Evolutionary conservation across 2,329 filamentous ascomycete genomes (phyloP).

Genomic region (Colletotrichum sp.): DNA sequence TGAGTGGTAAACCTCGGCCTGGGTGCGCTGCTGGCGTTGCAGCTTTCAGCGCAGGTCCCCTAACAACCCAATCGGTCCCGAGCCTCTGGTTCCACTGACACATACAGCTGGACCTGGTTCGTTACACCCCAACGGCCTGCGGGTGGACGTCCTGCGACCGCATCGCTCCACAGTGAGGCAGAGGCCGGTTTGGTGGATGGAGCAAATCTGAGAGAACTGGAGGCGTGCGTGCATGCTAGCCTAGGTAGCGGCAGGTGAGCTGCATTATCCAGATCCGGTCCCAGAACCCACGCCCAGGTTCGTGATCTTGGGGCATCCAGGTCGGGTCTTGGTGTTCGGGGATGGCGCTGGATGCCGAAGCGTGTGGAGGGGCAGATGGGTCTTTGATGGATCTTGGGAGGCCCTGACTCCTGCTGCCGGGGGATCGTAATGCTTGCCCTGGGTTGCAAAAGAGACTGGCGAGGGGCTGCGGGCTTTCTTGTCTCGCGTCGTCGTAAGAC

Average conservation of each 20-base stretch:
- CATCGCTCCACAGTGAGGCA: neutral
- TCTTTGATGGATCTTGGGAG: neutral
- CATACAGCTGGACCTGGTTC: conserved; percentile 1
- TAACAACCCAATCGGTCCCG: conserved; percentile 13
- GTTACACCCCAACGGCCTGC: conserved; percentile 9
- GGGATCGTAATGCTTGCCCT: neutral
- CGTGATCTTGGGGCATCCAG: neutral
- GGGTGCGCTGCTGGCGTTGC: neutral
- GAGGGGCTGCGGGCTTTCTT: neutral
- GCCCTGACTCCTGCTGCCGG: neutral
- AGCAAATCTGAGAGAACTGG: neutral
- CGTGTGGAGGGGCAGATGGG: neutral
- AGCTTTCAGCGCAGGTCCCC: neutral
- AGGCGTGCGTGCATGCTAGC: neutral
- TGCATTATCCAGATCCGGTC: neutral
- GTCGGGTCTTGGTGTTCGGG: neutral
- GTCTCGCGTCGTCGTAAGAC: neutral
- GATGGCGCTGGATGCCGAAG: neutral
- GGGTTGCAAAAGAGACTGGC: neutral
- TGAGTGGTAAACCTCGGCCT: neutral
- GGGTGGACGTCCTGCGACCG: neutral
- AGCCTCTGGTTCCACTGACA: conserved; percentile 14
- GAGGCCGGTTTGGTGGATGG: neutral
- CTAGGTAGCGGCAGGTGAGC: neutral
- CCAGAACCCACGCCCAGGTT: neutral